These are phyloP conservation scores for Alectoria sarmentosa DNA, from an alignment of 495 filamentous ascomycete genomes.

Conservation along the genomic window DNA sequence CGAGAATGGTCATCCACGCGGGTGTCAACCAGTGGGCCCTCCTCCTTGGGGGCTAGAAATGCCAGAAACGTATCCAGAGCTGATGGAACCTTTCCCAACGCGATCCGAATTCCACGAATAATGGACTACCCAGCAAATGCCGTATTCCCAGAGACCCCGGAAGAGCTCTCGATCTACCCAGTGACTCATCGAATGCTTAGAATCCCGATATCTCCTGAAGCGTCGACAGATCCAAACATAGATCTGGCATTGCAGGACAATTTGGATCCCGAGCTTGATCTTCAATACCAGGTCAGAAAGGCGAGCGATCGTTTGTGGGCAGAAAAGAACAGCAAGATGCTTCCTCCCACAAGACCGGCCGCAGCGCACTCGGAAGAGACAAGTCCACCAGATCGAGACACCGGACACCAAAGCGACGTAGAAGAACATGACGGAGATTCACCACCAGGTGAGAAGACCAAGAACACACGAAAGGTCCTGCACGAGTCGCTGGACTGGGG, in stretches of 20 bases:
- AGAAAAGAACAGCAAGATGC: background rate
- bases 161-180: background rate
- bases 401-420: background rate
- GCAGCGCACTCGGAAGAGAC: background rate
- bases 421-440: background rate
- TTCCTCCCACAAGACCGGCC: background rate
- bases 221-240: background rate
- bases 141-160: background rate
- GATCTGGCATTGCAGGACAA: too few species aligned
- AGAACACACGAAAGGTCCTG: background rate
- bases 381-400: background rate
- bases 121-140: background rate
- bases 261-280: background rate
- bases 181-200: background rate
- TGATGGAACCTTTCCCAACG: too few species aligned
- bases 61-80: background rate
- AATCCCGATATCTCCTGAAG: background rate
- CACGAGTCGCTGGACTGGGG: background rate
- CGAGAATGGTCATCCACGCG: too few species aligned
- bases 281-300: background rate
- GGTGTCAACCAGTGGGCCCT: too few species aligned
- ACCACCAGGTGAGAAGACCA: background rate
- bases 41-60: background rate
- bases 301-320: background rate
- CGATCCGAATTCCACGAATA: rapidly evolving